Evolutionary conservation across 2,329 filamentous ascomycete genomes (phyloP).

Genomic region (Neopestalotiopsis sp.): DNA sequence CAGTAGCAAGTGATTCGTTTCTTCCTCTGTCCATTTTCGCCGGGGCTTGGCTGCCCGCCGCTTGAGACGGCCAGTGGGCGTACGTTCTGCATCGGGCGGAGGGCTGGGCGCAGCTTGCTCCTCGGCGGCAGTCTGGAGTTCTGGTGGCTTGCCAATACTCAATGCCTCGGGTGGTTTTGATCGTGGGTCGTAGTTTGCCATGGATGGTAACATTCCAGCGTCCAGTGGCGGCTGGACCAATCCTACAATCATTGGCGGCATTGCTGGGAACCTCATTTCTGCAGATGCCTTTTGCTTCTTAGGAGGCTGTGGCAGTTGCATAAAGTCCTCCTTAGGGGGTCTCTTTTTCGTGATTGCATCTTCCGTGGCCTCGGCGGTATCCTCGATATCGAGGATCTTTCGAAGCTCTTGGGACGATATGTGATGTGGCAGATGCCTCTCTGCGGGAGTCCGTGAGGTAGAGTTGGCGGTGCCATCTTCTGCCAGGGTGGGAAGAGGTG

Average conservation of each 20-base stretch:
- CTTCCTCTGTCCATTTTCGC: slow-evolving; percentile 68
- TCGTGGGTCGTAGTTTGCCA: slow-evolving; percentile 56
- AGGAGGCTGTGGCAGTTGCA: slow-evolving; percentile 67
- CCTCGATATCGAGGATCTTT: slow-evolving; percentile 46
- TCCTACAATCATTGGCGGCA: slow-evolving; percentile 68
- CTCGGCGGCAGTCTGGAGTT: slow-evolving; percentile 27
- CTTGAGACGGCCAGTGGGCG: slow-evolving; percentile 47
- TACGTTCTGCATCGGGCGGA: slow-evolving; percentile 34
- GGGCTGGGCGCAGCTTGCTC: slow-evolving; percentile 33
- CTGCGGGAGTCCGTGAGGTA: slow-evolving; percentile 29
- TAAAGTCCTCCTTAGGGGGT: slow-evolving; percentile 64
- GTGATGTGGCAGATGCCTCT: slow-evolving; percentile 31
- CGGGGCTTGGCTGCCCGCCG: slow-evolving; percentile 62
- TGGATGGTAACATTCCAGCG: slow-evolving; percentile 64
- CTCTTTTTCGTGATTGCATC: slow-evolving; percentile 60
- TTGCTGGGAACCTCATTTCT: slow-evolving; percentile 57
- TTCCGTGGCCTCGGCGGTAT: slow-evolving; percentile 47
- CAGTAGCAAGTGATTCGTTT: slow-evolving; percentile 65
- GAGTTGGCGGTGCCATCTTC: slow-evolving; percentile 29
- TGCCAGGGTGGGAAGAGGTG: slow-evolving; percentile 31
- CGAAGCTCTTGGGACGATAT: slow-evolving; percentile 50
- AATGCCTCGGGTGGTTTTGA: slow-evolving; percentile 49
- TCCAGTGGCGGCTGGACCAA: slow-evolving; percentile 66
- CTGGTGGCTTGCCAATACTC: slow-evolving; percentile 37
- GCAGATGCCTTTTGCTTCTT: slow-evolving; percentile 66